Conservation (phyloP, 148 eudicot genomes). For the Amaranthus hypochondriacus region DNA sequence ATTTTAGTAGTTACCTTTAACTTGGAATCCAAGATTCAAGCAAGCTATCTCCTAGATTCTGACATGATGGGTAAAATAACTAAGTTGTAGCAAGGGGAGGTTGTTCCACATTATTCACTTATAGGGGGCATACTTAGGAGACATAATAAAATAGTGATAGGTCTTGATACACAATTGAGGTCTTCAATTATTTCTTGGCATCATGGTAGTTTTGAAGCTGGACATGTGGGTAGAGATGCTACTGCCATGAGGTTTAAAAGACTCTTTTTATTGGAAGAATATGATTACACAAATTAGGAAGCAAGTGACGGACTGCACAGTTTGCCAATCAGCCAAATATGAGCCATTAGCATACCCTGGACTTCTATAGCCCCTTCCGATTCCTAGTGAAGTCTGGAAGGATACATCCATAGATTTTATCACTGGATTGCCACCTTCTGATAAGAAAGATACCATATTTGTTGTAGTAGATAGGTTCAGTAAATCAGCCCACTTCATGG, state of each 20-base stretch:
- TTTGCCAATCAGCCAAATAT: too few species aligned
- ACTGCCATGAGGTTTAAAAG: not conserved
- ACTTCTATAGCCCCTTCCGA: too few species aligned
- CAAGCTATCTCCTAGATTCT: not conserved
- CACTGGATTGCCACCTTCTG: not conserved
- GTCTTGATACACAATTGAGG: not conserved
- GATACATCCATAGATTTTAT: not conserved
- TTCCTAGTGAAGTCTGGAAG: not conserved
- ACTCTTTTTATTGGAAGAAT: not conserved
- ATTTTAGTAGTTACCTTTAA: not conserved
- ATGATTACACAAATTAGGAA: too few species aligned
- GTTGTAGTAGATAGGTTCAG: too few species aligned
- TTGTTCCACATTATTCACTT: not conserved
- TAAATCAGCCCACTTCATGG: not conserved
- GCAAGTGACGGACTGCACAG: too few species aligned
- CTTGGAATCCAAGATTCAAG: not conserved
- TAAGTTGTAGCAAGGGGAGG: not conserved
- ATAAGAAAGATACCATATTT: not conserved
- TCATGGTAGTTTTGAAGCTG: not conserved
- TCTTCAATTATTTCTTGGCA: not conserved
- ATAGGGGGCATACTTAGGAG: not conserved
- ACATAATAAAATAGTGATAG: not conserved
- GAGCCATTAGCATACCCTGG: too few species aligned
- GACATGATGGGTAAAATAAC: not conserved
- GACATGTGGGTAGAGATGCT: not conserved